Evolutionary conservation across 257 asterid species (phyloP).

Genomic region (Solanum medicagineum): DNA sequence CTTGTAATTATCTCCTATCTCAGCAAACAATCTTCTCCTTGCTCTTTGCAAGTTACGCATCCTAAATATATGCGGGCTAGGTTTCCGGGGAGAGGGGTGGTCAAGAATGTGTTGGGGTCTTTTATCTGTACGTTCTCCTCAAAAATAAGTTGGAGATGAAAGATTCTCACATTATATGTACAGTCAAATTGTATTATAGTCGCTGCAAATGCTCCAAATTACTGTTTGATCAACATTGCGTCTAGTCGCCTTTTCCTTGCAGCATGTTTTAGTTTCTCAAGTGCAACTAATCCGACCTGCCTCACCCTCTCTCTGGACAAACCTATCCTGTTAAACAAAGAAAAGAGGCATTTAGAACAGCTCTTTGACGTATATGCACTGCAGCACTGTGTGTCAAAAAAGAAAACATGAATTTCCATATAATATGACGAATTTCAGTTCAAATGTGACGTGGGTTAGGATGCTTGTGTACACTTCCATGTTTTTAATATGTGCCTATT

Average conservation of each 20-base stretch:
- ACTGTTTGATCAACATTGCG: conserved; percentile 59
- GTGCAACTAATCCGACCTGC: conserved; percentile 92
- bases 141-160: background rate
- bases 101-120: background rate
- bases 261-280: conserved; percentile 86
- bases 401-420: background rate
- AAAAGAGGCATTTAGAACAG: background rate
- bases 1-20: background rate
- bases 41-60: background rate
- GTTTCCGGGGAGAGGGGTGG: background rate
- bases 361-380: background rate
- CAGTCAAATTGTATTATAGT: conserved; percentile 8
- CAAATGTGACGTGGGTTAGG: background rate
- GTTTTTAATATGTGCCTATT: background rate
- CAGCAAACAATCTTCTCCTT: background rate
- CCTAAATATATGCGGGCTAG: background rate
- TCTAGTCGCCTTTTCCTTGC: conserved; percentile 64
- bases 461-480: background rate
- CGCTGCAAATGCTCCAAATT: conserved; percentile 1
- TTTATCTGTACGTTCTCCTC: background rate
- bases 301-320: conserved; percentile 94
- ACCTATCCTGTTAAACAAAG: conserved; percentile 61
- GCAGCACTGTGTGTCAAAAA: background rate
- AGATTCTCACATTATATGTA: conserved; percentile 8
- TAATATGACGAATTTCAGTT: background rate